These are phyloP conservation scores for Apiospora saccharicola DNA, from an alignment of 2,329 filamentous ascomycete genomes.

Conservation along the genomic window DNA sequence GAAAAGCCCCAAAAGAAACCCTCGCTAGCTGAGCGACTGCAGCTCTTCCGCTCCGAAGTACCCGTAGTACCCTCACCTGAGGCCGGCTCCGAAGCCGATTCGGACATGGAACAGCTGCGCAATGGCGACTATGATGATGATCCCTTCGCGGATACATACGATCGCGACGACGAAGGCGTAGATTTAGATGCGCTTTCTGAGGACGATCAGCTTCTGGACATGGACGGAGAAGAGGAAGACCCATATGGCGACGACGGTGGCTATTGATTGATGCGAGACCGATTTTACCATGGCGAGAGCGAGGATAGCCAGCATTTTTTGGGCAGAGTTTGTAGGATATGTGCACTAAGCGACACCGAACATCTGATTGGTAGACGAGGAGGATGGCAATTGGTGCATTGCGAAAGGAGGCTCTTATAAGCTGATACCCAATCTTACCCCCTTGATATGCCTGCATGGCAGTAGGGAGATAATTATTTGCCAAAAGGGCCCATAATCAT, in stretches of 20 bases:
- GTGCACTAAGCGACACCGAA: neutral
- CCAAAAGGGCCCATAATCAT: neutral
- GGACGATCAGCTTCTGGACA: neutral
- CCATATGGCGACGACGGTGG: slow-evolving; percentile 1
- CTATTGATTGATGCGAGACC: neutral
- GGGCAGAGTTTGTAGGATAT: neutral
- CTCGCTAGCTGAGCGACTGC: slow-evolving; percentile 14
- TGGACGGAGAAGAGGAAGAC: neutral
- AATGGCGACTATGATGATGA: slow-evolving; percentile 18
- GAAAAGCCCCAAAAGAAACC: slow-evolving; percentile 3
- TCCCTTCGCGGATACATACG: slow-evolving; percentile 11
- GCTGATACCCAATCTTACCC: neutral
- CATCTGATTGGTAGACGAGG: neutral
- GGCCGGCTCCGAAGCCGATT: slow-evolving; percentile 10
- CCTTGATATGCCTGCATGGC: neutral
- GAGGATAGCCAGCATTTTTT: neutral
- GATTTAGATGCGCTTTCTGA: neutral
- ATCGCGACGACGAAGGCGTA: neutral
- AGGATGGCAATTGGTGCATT: neutral
- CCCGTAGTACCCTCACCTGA: slow-evolving; percentile 13
- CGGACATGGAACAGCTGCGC: slow-evolving; percentile 22
- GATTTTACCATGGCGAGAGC: neutral
- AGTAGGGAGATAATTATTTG: neutral
- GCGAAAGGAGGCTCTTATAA: neutral
- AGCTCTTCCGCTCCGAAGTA: slow-evolving; percentile 22